Percentiles rank a stretch among this genome's conserved stretches.
These are phyloP conservation scores for Solanum pimpinellifolium DNA, from an alignment of 257 asterid genomes.

Conservation along the genomic window DNA sequence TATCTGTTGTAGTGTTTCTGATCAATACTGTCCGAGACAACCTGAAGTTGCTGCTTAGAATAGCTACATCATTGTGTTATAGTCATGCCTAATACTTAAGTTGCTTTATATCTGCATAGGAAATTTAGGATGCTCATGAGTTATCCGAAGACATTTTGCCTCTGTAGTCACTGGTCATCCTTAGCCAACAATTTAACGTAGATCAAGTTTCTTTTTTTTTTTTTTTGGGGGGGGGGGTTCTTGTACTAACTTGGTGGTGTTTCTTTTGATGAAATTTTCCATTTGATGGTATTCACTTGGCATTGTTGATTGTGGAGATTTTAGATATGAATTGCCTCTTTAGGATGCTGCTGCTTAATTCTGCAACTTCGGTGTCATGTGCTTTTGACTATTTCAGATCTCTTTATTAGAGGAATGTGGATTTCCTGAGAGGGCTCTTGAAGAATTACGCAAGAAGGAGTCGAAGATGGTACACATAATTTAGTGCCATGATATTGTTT, in stretches of 20 bases:
- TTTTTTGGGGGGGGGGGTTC: background rate
- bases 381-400: constrained; percentile 28
- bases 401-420: constrained; percentile 86
- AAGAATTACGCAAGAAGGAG: constrained; percentile 82
- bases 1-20: background rate
- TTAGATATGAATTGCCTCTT: background rate
- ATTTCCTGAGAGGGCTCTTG: constrained; percentile 72
- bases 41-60: background rate
- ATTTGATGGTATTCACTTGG: background rate
- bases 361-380: background rate
- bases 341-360: background rate
- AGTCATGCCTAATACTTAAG: background rate
- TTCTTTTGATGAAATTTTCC: background rate
- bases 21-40: background rate
- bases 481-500: background rate
- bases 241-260: background rate
- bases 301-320: background rate
- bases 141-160: background rate
- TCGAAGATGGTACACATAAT: constrained; percentile 45
- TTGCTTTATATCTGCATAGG: background rate
- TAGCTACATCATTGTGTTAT: background rate
- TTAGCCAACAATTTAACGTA: background rate
- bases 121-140: background rate
- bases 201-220: background rate
- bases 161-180: background rate